A percentile compares a stretch with the other conserved stretches of the same genome.
Conservation (phyloP, 192 early-diverging fungal species). For the Coemansia sp. region DNA sequence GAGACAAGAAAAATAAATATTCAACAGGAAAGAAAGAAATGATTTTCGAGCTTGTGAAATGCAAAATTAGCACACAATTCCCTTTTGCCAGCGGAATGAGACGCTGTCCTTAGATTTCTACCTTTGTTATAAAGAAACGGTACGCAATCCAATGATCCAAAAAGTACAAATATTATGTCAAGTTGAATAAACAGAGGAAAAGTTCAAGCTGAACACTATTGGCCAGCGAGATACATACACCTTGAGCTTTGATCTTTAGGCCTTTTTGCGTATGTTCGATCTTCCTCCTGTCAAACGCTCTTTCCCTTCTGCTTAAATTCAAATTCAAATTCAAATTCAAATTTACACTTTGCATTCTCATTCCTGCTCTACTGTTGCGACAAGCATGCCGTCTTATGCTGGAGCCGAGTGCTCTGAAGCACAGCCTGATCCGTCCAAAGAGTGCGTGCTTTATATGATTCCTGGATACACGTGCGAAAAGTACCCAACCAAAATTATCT, state of each 20-base stretch:
- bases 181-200: no score
- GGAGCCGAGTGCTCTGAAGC: background rate
- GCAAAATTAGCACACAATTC: background rate
- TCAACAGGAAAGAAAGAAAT: background rate
- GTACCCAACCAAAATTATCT: slow-evolving; percentile 21
- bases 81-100: background rate
- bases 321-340: no score
- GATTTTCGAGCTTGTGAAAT: background rate
- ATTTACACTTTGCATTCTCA: no score
- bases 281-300: no score
- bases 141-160: background rate
- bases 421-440: slow-evolving; percentile 11
- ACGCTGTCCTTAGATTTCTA: background rate
- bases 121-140: background rate
- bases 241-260: no score
- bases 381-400: background rate
- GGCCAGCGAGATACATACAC: no score
- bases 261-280: no score
- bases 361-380: background rate
- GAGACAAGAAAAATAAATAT: background rate
- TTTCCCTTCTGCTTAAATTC: no score
- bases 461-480: slow-evolving; percentile 34
- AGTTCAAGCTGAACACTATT: no score
- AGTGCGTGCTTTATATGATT: slow-evolving; percentile 44
- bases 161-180: no score